Base-by-base conservation (phyloP, 2,329 filamentous ascomycete genomes). In the Clonostachys solani region DNA sequence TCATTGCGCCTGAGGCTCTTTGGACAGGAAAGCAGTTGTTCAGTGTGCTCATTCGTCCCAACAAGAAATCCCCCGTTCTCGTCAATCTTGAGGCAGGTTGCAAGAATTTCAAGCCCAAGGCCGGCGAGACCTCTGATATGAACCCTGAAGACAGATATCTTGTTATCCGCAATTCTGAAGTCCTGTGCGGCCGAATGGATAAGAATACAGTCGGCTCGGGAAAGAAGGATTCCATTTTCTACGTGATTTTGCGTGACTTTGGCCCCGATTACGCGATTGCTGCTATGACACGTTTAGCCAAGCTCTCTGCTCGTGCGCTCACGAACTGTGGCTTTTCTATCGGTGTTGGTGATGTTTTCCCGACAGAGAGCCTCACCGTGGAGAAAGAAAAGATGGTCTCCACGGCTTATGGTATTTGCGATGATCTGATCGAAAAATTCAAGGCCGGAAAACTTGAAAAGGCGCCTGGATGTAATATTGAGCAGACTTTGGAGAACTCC, bases 11-110 rank as follows among this genome's bases (percentile, higher is more conserved):
- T 1, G 79, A 90, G 60, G 81, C 84, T 47, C 73, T 96, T 17
- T 99, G 94, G 94, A 99, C 94, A 1, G 94, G 94, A 53, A 99
- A 99, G 66, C 94, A 97, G 61, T 78, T 97, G 2, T 97, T 96
- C 73, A 95, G 88, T 62, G 78, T 97, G 43, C 73, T 97, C 43
- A 82, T 99, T 86, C 82, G 88, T 33, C 92, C 94, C 4, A 96
- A 95, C 66, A 88, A 85, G 56, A 67, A 85, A n/a, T 91, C 84
- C 4, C 82, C 84, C 1, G 89, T 97, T 17, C 75, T 87, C 53
- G 84, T 99, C 56, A 99, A 99, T 59, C 76, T 99, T 12, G 94
- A 99, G 60, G 92, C 92, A 40, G 90, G 92, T 58, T 95, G 92
- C 66, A 87, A 87, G 76, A 82, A 90, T 48, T 97, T 87, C 64